These are phyloP conservation scores for Keithomyces neogunnii DNA, from an alignment of 2,329 filamentous ascomycete species.

Conservation along the genomic window DNA sequence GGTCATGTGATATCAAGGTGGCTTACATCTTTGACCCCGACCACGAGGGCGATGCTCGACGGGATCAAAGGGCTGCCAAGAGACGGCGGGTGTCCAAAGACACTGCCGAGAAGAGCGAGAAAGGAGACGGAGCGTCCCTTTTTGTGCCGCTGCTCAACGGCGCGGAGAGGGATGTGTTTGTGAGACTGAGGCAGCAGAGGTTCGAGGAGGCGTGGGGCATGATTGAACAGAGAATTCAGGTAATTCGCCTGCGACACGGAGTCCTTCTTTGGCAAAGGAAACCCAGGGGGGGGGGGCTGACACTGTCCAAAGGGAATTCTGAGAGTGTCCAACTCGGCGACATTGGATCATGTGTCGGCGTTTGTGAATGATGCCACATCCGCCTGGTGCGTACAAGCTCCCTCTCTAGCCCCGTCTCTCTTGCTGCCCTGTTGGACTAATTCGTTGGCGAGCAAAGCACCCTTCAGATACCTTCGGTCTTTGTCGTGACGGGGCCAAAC, in stretches of 20 bases:
- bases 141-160: conserved; percentile 50
- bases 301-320: conserved; percentile 38
- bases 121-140: conserved; percentile 13
- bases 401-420: too few species aligned
- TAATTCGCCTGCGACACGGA: conserved; percentile 6
- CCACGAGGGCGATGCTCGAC: conserved; percentile 24
- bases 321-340: conserved; percentile 51
- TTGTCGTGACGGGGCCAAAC: conserved; percentile 71
- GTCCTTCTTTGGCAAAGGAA: neutral
- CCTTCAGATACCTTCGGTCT: conserved; percentile 55
- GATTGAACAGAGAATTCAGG: conserved; percentile 55
- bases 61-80: conserved; percentile 39
- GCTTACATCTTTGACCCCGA: conserved; percentile 31
- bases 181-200: conserved; percentile 45
- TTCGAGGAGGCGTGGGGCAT: conserved; percentile 57
- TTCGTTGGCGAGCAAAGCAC: conserved; percentile 14
- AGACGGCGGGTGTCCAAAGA: conserved; percentile 44
- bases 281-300: neutral
- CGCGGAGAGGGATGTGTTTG: conserved; percentile 38
- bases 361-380: conserved; percentile 40
- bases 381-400: conserved; percentile 18
- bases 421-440: neutral
- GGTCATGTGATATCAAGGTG: conserved; percentile 1
- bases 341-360: conserved; percentile 46
- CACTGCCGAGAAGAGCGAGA: conserved; percentile 10